A percentile compares a stretch with the other conserved stretches of the same genome.
phyloP scores from a whole-genome alignment of 2,329 filamentous ascomycete species.

The Elsinoe perseae region DNA sequence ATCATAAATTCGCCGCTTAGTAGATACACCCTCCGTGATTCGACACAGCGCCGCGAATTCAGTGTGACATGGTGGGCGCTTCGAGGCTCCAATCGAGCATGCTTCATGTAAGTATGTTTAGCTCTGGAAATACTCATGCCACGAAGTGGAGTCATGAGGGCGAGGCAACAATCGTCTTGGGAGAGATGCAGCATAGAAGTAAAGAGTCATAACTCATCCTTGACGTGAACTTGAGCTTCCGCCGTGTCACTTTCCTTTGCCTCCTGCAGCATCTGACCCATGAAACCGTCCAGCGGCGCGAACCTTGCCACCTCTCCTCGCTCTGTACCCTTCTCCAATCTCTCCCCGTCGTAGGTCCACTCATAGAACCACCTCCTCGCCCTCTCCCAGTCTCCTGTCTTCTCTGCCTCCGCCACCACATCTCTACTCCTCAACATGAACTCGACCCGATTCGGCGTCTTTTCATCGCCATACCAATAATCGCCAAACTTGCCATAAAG shows the following conservation, averaged over 20 bases:
- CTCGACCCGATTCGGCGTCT: neutral
- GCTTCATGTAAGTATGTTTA: too few relatives aligned
- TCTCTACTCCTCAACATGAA: slow-evolving; percentile 3
- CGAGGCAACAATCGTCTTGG: too few relatives aligned
- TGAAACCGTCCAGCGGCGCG: neutral
- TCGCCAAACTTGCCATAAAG: neutral
- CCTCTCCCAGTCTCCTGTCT: neutral
- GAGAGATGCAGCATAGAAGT: too few relatives aligned
- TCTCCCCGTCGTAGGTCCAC: neutral
- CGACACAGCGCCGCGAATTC: too few relatives aligned
- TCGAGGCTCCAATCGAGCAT: neutral
- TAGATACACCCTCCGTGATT: too few relatives aligned
- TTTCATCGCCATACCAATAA: slow-evolving; percentile 2
- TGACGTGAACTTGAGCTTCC: neutral
- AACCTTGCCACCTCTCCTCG: neutral
- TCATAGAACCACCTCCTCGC: neutral
- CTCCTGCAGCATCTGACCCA: neutral
- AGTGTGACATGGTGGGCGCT: neutral
- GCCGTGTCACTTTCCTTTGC: too few relatives aligned
- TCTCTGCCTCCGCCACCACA: neutral
- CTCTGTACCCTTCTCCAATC: neutral
- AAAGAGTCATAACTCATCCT: neutral
- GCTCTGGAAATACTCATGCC: too few relatives aligned
- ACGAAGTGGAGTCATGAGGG: too few relatives aligned
- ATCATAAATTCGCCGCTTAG: too few relatives aligned